A percentile compares a stretch with the other conserved stretches of the same genome.
phyloP scores from a whole-genome alignment of 192 early-diverging fungal species.

The Funneliformis geosporum region DNA sequence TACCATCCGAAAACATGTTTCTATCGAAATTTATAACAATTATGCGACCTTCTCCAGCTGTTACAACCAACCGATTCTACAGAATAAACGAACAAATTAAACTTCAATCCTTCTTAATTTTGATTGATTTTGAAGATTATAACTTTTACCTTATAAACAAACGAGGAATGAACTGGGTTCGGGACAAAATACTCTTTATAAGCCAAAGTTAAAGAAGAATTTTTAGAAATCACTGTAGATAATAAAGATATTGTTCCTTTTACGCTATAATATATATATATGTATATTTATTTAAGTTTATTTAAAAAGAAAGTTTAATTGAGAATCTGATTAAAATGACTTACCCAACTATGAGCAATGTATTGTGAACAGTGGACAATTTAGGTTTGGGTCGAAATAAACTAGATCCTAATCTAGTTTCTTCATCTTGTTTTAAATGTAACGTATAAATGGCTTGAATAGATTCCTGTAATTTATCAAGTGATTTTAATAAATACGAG shows the following conservation, averaged over 20 bases:
- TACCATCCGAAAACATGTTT: slow-evolving; percentile 19
- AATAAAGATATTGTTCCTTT: slow-evolving; percentile 6
- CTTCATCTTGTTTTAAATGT: background rate
- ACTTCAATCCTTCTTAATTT: background rate
- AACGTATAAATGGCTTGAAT: slow-evolving; percentile 24
- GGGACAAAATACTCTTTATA: slow-evolving; percentile 30
- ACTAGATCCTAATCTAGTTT: background rate
- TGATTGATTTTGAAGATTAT: background rate
- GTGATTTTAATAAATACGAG: background rate
- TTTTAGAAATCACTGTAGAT: background rate
- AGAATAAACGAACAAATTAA: background rate
- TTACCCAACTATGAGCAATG: slow-evolving; percentile 26
- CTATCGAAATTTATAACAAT: slow-evolving; percentile 18
- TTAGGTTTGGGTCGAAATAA: background rate
- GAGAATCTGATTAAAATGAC: background rate
- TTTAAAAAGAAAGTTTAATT: background rate
- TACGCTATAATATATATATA: background rate
- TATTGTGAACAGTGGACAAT: slow-evolving; percentile 1
- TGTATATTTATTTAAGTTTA: too few relatives aligned
- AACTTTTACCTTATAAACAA: background rate
- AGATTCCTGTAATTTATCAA: slow-evolving; percentile 10
- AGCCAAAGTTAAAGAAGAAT: background rate
- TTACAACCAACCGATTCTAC: slow-evolving; percentile 25
- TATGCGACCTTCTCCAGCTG: slow-evolving; percentile 14
- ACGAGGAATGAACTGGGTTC: slow-evolving; percentile 19